phyloP scores from a whole-genome alignment of 805 yeast species.

The Ogataea paradorogensis region DNA sequence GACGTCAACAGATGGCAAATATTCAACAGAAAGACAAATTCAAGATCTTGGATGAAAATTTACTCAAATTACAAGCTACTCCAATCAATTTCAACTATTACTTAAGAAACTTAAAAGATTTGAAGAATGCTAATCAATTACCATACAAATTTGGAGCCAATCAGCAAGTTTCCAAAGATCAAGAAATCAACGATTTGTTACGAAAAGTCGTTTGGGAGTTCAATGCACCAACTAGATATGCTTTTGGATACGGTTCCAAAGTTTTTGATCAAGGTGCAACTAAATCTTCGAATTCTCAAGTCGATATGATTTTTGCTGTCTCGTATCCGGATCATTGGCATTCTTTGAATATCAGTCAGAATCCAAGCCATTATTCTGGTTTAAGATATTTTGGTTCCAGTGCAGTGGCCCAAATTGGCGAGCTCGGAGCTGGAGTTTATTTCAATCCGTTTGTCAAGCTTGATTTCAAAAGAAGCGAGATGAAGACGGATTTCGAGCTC shows the following conservation, averaged over 20 bases:
- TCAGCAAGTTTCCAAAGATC: slow-evolving; percentile 49
- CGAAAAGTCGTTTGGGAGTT: slow-evolving; percentile 52
- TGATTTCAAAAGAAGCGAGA: slow-evolving; percentile 31
- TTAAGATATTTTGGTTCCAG: slow-evolving; percentile 58
- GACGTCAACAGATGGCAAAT: slow-evolving; percentile 20
- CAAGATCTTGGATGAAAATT: slow-evolving; percentile 27
- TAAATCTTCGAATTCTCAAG: slow-evolving; percentile 53
- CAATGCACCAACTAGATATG: slow-evolving; percentile 68
- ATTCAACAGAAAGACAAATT: slow-evolving; percentile 26
- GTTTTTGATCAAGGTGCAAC: slow-evolving; percentile 71
- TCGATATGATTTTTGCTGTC: slow-evolving; percentile 84
- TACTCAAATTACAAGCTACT: slow-evolving; percentile 28
- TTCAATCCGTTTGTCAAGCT: slow-evolving; percentile 86
- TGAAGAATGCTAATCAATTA: slow-evolving; percentile 38
- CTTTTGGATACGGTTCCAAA: slow-evolving; percentile 95
- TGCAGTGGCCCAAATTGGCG: slow-evolving; percentile 56
- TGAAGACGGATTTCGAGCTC: slow-evolving; percentile 39
- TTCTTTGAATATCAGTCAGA: slow-evolving; percentile 58
- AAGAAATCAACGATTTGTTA: slow-evolving; percentile 41
- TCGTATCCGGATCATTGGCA: slow-evolving; percentile 77
- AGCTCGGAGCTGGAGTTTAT: slow-evolving; percentile 84
- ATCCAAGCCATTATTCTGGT: slow-evolving; percentile 76
- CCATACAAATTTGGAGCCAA: slow-evolving; percentile 60
- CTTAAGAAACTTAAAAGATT: slow-evolving; percentile 30
- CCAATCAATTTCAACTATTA: slow-evolving; percentile 37